Evolutionary conservation across 352 stramenopile genomes (phyloP).

Genomic region (Globisporangium nagaii): DNA sequence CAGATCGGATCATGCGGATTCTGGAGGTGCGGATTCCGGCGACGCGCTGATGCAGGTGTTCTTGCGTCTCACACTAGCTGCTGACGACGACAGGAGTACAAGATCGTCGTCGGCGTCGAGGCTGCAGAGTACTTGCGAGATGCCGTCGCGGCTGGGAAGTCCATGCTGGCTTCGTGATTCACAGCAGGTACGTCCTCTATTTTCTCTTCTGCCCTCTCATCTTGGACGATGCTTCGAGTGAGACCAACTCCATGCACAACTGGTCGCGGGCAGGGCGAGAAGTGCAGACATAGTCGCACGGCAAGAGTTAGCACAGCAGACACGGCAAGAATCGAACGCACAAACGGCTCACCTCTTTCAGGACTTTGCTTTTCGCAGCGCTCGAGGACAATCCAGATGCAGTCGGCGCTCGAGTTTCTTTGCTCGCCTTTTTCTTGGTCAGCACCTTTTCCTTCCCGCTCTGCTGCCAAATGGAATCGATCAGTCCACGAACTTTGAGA

Average conservation of each 20-base stretch:
- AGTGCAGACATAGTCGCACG: not conserved
- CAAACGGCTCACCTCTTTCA: constrained; percentile 8
- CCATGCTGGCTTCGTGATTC: constrained; percentile 1
- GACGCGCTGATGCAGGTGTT: too few species aligned
- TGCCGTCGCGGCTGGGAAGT: constrained; percentile 25
- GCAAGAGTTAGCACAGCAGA: not conserved
- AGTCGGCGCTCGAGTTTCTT: not conserved
- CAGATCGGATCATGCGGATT: constrained; percentile 74
- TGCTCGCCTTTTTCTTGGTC: not conserved
- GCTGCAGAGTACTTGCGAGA: constrained; percentile 31
- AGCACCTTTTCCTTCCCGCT: not conserved
- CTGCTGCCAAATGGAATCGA: not conserved
- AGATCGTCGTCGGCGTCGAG: constrained; percentile 29
- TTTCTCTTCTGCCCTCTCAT: constrained; percentile 3
- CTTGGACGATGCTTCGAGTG: constrained; percentile 11
- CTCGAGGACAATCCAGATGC: not conserved
- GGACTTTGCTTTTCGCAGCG: constrained; percentile 9
- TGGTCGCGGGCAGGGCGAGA: not conserved
- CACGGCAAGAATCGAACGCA: too few species aligned
- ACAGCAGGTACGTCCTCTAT: not conserved
- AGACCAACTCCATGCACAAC: constrained; percentile 17
- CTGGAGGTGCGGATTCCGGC: constrained; percentile 63
- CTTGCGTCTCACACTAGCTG: not conserved
- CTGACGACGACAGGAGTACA: constrained; percentile 30
- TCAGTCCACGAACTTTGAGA: not conserved